Percentiles rank a stretch among this genome's conserved stretches.
Conservation (phyloP, 2,329 filamentous ascomycete genomes). For the Fusarium sp. region DNA sequence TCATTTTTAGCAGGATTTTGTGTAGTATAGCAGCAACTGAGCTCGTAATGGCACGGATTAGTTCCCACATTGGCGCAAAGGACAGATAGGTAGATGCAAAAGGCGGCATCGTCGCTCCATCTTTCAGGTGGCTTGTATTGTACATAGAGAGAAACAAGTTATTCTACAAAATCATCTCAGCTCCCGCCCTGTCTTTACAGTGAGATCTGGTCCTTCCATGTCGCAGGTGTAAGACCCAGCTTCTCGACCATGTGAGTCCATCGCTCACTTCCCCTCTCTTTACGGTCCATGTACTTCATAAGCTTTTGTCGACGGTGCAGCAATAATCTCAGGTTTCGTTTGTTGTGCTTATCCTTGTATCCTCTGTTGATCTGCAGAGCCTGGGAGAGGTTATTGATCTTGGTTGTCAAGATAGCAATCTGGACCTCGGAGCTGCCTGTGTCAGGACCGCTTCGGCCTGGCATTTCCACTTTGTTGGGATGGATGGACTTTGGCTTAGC, state of each 20-base stretch:
- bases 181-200: slow-evolving; percentile 37
- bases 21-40: slow-evolving; percentile 57
- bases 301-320: slow-evolving; percentile 91
- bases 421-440: slow-evolving; percentile 98
- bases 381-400: slow-evolving; percentile 84
- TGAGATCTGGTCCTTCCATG: slow-evolving; percentile 88
- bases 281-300: slow-evolving; percentile 84
- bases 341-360: slow-evolving; percentile 92
- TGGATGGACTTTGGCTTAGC: slow-evolving; percentile 64
- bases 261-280: slow-evolving; percentile 89
- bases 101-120: slow-evolving; percentile 41
- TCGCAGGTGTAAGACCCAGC: slow-evolving; percentile 85
- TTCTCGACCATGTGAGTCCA: slow-evolving; percentile 88
- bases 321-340: slow-evolving; percentile 85
- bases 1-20: slow-evolving; percentile 46
- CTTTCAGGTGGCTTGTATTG: slow-evolving; percentile 53
- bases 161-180: slow-evolving; percentile 52
- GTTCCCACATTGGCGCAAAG: slow-evolving; percentile 47
- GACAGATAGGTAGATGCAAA: slow-evolving; percentile 41
- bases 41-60: slow-evolving; percentile 51
- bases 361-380: slow-evolving; percentile 73
- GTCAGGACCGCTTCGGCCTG: slow-evolving; percentile 80
- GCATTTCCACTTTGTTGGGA: slow-evolving; percentile 53
- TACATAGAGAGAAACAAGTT: slow-evolving; percentile 59
- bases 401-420: slow-evolving; percentile 91